phyloP scores from a whole-genome alignment of 768 basidiomycete species.

The Lactarius pseudohatsudake region DNA sequence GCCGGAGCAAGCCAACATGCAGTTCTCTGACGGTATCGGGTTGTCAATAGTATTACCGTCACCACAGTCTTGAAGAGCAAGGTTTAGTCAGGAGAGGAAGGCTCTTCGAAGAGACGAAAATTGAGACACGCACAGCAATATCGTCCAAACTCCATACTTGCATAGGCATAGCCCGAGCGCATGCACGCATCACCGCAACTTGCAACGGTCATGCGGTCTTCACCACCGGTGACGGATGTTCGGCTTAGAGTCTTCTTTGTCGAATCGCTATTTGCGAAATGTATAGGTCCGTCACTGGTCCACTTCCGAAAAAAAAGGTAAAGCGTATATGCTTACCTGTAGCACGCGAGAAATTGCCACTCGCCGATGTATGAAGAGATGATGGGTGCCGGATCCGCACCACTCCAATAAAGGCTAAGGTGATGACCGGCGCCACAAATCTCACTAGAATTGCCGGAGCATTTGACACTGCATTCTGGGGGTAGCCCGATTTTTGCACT shows the following conservation, averaged over 20 bases:
- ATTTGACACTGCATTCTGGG: conserved; percentile 60
- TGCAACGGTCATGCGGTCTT: conserved; percentile 45
- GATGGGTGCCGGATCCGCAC: too few species aligned
- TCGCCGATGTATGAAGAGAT: too few species aligned
- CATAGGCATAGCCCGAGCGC: conserved; percentile 30
- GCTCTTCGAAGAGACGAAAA: too few species aligned
- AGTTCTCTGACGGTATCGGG: too few species aligned
- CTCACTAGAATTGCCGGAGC: conserved; percentile 57
- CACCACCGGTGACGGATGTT: conserved; percentile 34
- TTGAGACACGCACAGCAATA: too few species aligned
- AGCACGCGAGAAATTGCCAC: conserved; percentile 41
- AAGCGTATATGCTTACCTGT: conserved; percentile 43
- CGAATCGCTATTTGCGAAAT: conserved; percentile 34
- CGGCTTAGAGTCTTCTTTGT: conserved; percentile 37
- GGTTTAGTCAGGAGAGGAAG: too few species aligned
- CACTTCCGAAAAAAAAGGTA: conserved; percentile 10
- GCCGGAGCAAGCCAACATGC: too few species aligned
- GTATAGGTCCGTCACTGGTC: conserved; percentile 8
- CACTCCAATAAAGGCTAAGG: conserved; percentile 48
- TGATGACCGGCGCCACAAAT: conserved; percentile 58
- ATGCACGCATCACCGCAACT: conserved; percentile 63
- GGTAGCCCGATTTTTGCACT: conserved; percentile 44
- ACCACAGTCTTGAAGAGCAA: too few species aligned
- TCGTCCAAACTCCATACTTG: conserved; percentile 34
- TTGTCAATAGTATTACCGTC: too few species aligned